Evolutionary conservation across 78 protist genomes (phyloP).

Genomic region (Fonticula alba): DNA sequence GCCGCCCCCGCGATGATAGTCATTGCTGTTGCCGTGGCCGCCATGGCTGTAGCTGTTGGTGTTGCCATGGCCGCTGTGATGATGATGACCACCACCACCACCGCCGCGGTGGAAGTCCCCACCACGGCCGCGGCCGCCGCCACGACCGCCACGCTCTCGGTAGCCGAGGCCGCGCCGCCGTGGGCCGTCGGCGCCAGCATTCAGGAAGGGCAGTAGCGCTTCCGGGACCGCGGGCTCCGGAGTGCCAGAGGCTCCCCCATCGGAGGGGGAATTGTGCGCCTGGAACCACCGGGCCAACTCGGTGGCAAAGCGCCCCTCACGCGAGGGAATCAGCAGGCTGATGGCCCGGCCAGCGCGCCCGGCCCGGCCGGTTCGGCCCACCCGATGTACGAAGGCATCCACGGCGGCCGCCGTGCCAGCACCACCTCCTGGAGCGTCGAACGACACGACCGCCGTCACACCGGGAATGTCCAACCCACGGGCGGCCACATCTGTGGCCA

Average conservation of each 20-base stretch:
- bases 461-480: constrained; percentile 92
- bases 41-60: no score
- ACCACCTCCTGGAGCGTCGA: no score
- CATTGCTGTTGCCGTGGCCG: background rate
- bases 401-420: constrained; percentile 77
- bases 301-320: constrained; percentile 65
- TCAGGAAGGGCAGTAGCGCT: constrained; percentile 27
- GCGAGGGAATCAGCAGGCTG: no score
- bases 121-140: constrained; percentile 2
- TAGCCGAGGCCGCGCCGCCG: constrained; percentile 4
- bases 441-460: constrained; percentile 89
- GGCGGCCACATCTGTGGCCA: constrained; percentile 94
- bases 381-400: constrained; percentile 93
- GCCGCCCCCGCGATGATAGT: constrained; percentile 10
- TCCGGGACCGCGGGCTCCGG: constrained; percentile 27
- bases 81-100: constrained; percentile 9
- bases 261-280: constrained; percentile 8
- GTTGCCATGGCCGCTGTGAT: constrained; percentile 7
- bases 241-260: constrained; percentile 23
- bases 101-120: constrained; percentile 2
- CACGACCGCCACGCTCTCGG: constrained; percentile 1
- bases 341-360: no score
- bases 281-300: constrained; percentile 56
- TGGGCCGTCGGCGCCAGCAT: background rate
- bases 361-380: constrained; percentile 96